Evolutionary conservation across 2,329 filamentous ascomycete species (phyloP), one percentile per base, ranked within the genome.

Genomic region (Aspergillus luchuensis): DNA sequence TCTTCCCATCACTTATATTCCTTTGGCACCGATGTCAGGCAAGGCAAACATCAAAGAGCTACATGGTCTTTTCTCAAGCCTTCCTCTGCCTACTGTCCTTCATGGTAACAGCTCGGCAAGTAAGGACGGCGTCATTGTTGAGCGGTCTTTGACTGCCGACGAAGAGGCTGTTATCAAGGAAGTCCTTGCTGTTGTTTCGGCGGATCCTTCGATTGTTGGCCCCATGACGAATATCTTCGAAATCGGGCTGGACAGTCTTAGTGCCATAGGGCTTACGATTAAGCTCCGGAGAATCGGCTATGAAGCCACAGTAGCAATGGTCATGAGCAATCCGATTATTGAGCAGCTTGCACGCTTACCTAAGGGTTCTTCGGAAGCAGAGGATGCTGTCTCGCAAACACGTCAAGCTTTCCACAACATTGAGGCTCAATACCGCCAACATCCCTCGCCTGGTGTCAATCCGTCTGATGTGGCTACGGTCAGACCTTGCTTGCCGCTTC

Each of bases 181-280:
- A 30, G 66, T 76, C 3, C 67, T 62, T 47, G 55, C 53, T 23
- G 62, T 72, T 19, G 61, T 72, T 21, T 57, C 63, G 8, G 58
- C 59, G 15, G 66, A 72, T 10, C 50, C 56, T 13, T 58, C 60
- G 1, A 59, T 57, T 5, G 63, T 74, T 10, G 58, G 53, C 0
- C 65, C 65, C 1, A 53, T 68, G 56, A 74, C 71, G 2, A 75
- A 72, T 15, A 71, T 78, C 13, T 78, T 78, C 47, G 71, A 74
- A 53, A 66, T 78, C 15, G 76, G 76, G 0, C 57, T 78, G 33
- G 76, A 79, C 61, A 78, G 76, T 62, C 63, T 79, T 5, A 73
- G 68, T 45, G 73, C 72, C 13, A 76, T 78, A 28, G 72, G 70
- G 28, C 62, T 78, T n/a, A 72, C 74, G 1, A 69, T 75, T 41